Conservation (phyloP, 306 rosid genomes). For the Adenanthera pavonina region DNA sequence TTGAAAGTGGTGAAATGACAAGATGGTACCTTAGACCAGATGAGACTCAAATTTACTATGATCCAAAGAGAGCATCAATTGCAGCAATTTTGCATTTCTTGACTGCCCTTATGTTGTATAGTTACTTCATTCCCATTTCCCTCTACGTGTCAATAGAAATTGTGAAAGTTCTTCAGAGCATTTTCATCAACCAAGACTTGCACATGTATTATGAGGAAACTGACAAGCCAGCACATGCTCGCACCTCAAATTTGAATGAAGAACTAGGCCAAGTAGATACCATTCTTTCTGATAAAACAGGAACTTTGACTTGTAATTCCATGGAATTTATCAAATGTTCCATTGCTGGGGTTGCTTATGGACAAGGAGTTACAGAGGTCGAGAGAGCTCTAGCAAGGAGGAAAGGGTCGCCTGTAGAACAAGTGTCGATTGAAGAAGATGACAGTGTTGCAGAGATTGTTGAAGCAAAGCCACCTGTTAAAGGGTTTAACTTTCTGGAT, state of each 20-base stretch:
- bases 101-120: slow-evolving; percentile 84
- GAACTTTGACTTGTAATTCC: slow-evolving; percentile 96
- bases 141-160: slow-evolving; percentile 94
- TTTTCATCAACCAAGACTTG: slow-evolving; percentile 86
- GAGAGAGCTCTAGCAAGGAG: slow-evolving; percentile 84
- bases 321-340: slow-evolving; percentile 99
- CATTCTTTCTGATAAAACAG: slow-evolving; percentile 95
- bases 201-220: slow-evolving; percentile 88
- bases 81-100: slow-evolving; percentile 86
- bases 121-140: slow-evolving; percentile 96
- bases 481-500: slow-evolving; percentile 88
- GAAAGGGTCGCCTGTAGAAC: slow-evolving; percentile 52
- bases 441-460: slow-evolving; percentile 42
- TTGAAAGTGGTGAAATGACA: slow-evolving; percentile 63
- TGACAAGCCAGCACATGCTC: slow-evolving; percentile 90
- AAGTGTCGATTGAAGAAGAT: slow-evolving; percentile 41
- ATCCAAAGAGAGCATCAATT: slow-evolving; percentile 63
- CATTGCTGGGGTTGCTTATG: slow-evolving; percentile 84
- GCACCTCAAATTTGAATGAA: slow-evolving; percentile 96
- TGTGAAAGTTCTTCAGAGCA: slow-evolving; percentile 91
- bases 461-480: slow-evolving; percentile 55
- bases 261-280: slow-evolving; percentile 99
- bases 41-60: slow-evolving; percentile 61
- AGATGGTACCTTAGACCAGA: slow-evolving; percentile 98
- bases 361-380: slow-evolving; percentile 87